Percentiles rank a stretch among this genome's conserved stretches.
Evolutionary conservation across 2,329 filamentous ascomycete genomes (phyloP).

Genomic region (Fulvia fulva): DNA sequence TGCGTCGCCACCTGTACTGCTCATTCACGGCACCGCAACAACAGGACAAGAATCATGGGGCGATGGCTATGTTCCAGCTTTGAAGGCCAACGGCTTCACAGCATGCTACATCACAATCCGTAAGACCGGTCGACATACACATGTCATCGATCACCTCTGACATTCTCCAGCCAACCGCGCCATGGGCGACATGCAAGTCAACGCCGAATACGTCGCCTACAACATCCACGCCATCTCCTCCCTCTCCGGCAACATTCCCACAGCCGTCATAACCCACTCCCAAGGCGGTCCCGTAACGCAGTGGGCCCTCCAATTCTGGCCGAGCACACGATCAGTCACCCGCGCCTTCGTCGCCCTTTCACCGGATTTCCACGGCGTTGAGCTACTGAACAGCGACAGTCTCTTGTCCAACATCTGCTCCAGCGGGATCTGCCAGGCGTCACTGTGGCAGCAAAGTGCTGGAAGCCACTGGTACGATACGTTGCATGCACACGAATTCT

Average conservation of each 20-base stretch:
- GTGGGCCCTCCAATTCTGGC: slow-evolving; percentile 33
- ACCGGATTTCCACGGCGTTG: slow-evolving; percentile 30
- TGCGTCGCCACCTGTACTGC: slow-evolving; percentile 26
- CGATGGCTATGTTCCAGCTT: slow-evolving; percentile 29
- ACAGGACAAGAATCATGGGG: slow-evolving; percentile 30
- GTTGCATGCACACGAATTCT: slow-evolving; percentile 24
- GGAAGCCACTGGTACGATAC: slow-evolving; percentile 30
- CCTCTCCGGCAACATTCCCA: slow-evolving; percentile 24
- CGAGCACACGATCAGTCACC: slow-evolving; percentile 26
- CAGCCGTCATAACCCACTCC: slow-evolving; percentile 29
- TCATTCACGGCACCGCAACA: slow-evolving; percentile 30
- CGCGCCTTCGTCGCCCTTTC: slow-evolving; percentile 27
- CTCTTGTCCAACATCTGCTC: slow-evolving; percentile 24
- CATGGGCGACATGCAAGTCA: slow-evolving; percentile 34
- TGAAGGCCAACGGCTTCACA: slow-evolving; percentile 28
- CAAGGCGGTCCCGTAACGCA: slow-evolving; percentile 31
- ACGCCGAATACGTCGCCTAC: slow-evolving; percentile 31
- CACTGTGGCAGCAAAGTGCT: slow-evolving; percentile 29
- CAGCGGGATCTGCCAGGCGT: slow-evolving; percentile 27
- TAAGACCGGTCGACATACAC: slow-evolving; percentile 6
- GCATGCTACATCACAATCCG: slow-evolving; percentile 31
- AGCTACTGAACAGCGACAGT: slow-evolving; percentile 20
- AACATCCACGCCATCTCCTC: slow-evolving; percentile 28
- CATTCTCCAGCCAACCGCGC: slow-evolving; percentile 22
- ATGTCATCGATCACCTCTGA: background rate